Conservation (phyloP, 192 early-diverging fungal genomes). For the Dissophora ornata region DNA sequence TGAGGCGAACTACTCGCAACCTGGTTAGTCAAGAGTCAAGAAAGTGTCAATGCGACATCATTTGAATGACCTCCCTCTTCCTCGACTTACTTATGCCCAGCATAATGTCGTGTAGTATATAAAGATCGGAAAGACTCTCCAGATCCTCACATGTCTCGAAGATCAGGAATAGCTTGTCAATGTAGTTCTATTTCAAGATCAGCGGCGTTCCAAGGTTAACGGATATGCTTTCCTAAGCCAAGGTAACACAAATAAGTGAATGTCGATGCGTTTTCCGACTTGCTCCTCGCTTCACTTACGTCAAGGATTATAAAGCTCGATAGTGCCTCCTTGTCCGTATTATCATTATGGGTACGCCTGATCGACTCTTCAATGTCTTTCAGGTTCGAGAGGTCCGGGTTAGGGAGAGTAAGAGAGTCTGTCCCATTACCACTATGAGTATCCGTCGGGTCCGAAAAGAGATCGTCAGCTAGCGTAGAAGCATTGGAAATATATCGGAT, state of each 20-base stretch:
- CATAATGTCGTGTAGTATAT: slow-evolving; percentile 76
- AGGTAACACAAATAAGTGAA: too few relatives aligned
- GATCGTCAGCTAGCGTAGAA: slow-evolving; percentile 2
- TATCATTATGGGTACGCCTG: slow-evolving; percentile 57
- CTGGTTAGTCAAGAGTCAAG: neutral
- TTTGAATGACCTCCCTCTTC: too few relatives aligned
- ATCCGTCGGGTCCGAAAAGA: slow-evolving; percentile 17
- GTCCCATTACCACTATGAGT: slow-evolving; percentile 1
- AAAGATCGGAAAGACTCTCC: slow-evolving; percentile 76
- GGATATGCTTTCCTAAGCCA: too few relatives aligned
- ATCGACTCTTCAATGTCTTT: slow-evolving; percentile 75
- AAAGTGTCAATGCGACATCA: too few relatives aligned
- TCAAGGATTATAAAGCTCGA: slow-evolving; percentile 65
- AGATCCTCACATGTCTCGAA: slow-evolving; percentile 84
- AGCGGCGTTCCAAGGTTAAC: neutral
- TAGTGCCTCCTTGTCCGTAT: slow-evolving; percentile 70
- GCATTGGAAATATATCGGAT: too few relatives aligned
- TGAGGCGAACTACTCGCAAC: slow-evolving; percentile 73
- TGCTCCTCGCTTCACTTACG: slow-evolving; percentile 53
- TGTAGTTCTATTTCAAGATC: slow-evolving; percentile 64
- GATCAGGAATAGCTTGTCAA: slow-evolving; percentile 73
- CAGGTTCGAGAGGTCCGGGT: slow-evolving; percentile 74
- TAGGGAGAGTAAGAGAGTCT: slow-evolving; percentile 58
- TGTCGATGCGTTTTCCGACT: too few relatives aligned
- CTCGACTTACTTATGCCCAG: slow-evolving; percentile 77